These are phyloP conservation scores for Kluyveromyces siamensis DNA, from an alignment of 805 yeast species.

Conservation along the genomic window DNA sequence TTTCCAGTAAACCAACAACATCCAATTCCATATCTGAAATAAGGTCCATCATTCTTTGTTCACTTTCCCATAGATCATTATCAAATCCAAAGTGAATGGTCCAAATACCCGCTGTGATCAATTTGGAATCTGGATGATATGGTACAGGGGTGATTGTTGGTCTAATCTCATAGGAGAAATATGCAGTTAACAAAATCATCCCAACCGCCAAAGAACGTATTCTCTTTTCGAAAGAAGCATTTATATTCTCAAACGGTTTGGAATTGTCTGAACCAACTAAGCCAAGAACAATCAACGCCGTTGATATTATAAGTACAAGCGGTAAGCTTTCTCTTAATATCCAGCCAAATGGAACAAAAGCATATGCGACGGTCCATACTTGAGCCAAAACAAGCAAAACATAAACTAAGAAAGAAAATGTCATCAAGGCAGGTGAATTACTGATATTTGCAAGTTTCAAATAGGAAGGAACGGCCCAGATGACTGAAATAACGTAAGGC, in stretches of 20 bases:
- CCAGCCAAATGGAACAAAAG: constrained; percentile 94
- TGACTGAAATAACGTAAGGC: constrained; percentile 50
- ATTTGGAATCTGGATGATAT: constrained; percentile 53
- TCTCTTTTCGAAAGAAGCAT: constrained; percentile 11
- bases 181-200: constrained; percentile 11
- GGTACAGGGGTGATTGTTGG: constrained; percentile 50
- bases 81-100: constrained; percentile 95
- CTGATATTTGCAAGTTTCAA: constrained; percentile 49
- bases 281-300: constrained; percentile 45
- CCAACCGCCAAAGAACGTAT: constrained; percentile 12
- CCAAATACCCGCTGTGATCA: constrained; percentile 96
- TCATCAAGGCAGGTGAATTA: constrained; percentile 46
- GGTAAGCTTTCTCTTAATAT: constrained; percentile 83
- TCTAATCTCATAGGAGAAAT: constrained; percentile 17
- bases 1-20: constrained; percentile 82
- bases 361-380: constrained; percentile 97
- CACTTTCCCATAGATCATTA: constrained; percentile 97
- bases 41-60: constrained; percentile 77
- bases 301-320: constrained; percentile 52
- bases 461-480: constrained; percentile 56
- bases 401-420: constrained; percentile 39
- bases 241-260: not conserved
- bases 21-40: constrained; percentile 83
- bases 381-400: constrained; percentile 63
- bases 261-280: constrained; percentile 16